These are phyloP conservation scores for Neurospora tetraspora DNA, from an alignment of 495 filamentous ascomycete genomes.

Conservation along the genomic window DNA sequence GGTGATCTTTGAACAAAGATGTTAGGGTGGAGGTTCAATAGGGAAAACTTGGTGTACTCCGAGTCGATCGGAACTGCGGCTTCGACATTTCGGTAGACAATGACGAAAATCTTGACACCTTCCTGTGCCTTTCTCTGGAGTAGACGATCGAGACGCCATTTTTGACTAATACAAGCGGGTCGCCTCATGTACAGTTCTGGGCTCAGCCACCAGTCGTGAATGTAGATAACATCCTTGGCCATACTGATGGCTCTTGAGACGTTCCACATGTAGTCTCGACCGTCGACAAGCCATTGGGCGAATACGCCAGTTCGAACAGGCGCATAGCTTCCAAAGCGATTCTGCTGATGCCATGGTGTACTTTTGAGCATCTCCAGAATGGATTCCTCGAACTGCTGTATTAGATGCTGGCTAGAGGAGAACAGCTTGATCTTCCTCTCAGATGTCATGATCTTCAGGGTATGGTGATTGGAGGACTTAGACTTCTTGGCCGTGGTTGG, in stretches of 20 bases:
- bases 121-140: slow-evolving; percentile 87
- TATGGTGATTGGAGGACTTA: slow-evolving; percentile 65
- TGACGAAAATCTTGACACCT: slow-evolving; percentile 96
- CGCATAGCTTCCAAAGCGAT: slow-evolving; percentile 90
- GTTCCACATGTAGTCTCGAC: slow-evolving; percentile 98
- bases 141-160: slow-evolving; percentile 94
- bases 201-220: slow-evolving; percentile 98
- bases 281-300: slow-evolving; percentile 96
- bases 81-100: slow-evolving; percentile 97
- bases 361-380: slow-evolving; percentile 72
- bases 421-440: slow-evolving; percentile 87
- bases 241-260: slow-evolving; percentile 95
- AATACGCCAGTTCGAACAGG: slow-evolving; percentile 78
- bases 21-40: slow-evolving; percentile 92
- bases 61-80: slow-evolving; percentile 96
- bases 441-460: slow-evolving; percentile 70
- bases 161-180: slow-evolving; percentile 93
- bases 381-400: slow-evolving; percentile 88
- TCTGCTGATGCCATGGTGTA: slow-evolving; percentile 69
- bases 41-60: slow-evolving; percentile 96
- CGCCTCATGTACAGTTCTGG: slow-evolving; percentile 94
- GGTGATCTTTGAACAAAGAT: slow-evolving; percentile 92
- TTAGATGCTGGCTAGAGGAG: slow-evolving; percentile 78
- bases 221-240: slow-evolving; percentile 97
- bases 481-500: slow-evolving; percentile 16